phyloP scores from a whole-genome alignment of 805 yeast genomes.

The Aciculoconidium aculeatum region DNA sequence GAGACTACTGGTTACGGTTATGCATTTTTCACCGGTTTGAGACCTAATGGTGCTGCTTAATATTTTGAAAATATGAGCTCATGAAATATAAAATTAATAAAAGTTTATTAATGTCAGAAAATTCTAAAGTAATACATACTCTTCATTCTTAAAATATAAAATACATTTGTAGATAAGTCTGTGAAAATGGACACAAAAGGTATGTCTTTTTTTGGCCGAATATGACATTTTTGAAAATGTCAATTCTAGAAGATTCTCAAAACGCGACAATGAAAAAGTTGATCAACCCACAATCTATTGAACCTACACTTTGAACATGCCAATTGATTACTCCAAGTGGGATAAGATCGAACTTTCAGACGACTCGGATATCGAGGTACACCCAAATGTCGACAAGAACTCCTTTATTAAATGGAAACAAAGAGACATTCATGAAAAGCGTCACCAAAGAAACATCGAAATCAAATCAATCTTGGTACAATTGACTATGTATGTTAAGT shows the following conservation, averaged over 20 bases:
- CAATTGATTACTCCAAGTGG: conserved; percentile 96
- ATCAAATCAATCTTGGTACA: conserved; percentile 73
- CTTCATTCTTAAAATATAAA: no score
- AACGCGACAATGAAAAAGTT: no score
- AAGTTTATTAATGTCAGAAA: no score
- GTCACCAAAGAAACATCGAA: conserved; percentile 73
- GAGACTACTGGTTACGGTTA: conserved; percentile 61
- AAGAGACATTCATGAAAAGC: conserved; percentile 91
- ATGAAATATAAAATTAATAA: no score
- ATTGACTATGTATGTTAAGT: conserved; percentile 69
- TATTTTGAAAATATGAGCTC: no score
- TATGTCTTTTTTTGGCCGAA: background rate
- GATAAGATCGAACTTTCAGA: conserved; percentile 94
- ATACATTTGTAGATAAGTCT: no score
- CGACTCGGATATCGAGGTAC: conserved; percentile 95
- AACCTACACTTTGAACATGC: conserved; percentile 43
- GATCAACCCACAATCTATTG: no score
- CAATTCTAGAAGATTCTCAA: background rate
- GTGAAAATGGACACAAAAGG: no score
- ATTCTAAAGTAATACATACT: no score
- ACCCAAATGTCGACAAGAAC: conserved; percentile 92
- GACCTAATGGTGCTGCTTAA: conserved; percentile 33
- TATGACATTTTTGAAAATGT: background rate
- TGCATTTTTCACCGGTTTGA: conserved; percentile 56
- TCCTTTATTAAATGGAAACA: conserved; percentile 96